Evolutionary conservation across 2,329 filamentous ascomycete genomes (phyloP), one percentile per base, ranked within the genome.

Genomic region (Tricladium varicosporioides): DNA sequence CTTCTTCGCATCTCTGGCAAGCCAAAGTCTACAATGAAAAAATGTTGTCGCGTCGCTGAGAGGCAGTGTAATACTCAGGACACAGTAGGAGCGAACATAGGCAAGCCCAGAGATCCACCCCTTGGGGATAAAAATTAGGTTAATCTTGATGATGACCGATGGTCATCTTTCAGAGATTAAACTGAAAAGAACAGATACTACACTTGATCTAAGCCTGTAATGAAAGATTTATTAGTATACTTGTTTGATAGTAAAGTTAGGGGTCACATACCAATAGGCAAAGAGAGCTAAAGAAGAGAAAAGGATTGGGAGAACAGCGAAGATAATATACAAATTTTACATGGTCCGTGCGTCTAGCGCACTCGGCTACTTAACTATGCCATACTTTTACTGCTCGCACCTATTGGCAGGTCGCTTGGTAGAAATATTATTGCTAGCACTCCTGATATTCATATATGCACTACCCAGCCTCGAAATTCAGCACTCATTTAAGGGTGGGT

Each of bases 141-240:
- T 90, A 92, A 92, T 90, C 86, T 84, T 79, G 81, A 82, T 83
- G 80, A 79, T 78, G 79, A 84, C 62, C 80, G 78, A 13, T 56
- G 31, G 48, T 22, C 31, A 48, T 45, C 53, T 56, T 56, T 56
- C 53, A 56, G 53, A 56, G 53, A 91, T 92, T 92, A 92, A 92
- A 91, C 89, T 92, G 86, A 91, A 89, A 91, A 92, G 88, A 92
- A 92, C 88, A 91, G 87, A 65, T 65, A 91, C 88, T 91, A 91
- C 87, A 91, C 87, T 90, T 91, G 88, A 91, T 91, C 88, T 91
- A 88, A 89, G 84, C 84, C 22, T 27, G 7, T 27, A 27, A 27
- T 27, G 22, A 27, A 27, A 7, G 7, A 27, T 3, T 4, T 7
- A 7, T 27, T 27, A 27, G 22, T 7, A 27, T 27, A 27, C 7